Conservation (phyloP, 257 asterid species). For the Ophiorrhiza pumila region DNA sequence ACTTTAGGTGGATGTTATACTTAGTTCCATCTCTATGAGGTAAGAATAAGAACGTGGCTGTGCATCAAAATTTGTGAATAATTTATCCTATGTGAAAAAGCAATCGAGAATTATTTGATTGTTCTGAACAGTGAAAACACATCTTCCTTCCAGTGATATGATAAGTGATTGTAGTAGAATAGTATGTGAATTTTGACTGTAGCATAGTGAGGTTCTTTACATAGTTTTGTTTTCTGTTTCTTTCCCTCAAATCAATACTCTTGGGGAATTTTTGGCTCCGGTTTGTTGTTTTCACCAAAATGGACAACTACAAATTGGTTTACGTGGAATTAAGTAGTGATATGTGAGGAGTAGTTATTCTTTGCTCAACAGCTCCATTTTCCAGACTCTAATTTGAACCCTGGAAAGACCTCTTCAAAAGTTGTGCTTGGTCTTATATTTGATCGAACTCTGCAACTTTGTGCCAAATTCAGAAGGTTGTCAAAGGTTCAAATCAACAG, state of each 20-base stretch:
- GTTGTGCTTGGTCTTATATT: not conserved
- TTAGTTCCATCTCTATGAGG: constrained; percentile 9
- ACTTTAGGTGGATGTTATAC: constrained; percentile 38
- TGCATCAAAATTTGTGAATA: constrained; percentile 16
- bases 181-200: constrained; percentile 17
- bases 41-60: constrained; percentile 20
- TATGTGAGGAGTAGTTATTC: not conserved
- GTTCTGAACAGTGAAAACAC: not conserved
- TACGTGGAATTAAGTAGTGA: not conserved
- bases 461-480: not conserved
- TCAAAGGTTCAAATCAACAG: not conserved
- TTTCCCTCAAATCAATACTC: not conserved
- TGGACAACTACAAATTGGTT: not conserved
- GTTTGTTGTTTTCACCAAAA: constrained; percentile 3
- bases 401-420: not conserved
- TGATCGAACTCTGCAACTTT: not conserved
- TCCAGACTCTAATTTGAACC: not conserved
- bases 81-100: not conserved
- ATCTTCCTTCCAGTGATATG: not conserved
- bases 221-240: not conserved
- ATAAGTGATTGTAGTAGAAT: constrained; percentile 20
- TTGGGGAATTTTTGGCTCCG: not conserved
- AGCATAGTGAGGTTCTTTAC: constrained; percentile 15
- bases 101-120: constrained; percentile 1
- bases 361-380: not conserved